Base-by-base conservation (phyloP, 1,139 yeast genomes). In the Saccharomyces hybrid region DNA sequence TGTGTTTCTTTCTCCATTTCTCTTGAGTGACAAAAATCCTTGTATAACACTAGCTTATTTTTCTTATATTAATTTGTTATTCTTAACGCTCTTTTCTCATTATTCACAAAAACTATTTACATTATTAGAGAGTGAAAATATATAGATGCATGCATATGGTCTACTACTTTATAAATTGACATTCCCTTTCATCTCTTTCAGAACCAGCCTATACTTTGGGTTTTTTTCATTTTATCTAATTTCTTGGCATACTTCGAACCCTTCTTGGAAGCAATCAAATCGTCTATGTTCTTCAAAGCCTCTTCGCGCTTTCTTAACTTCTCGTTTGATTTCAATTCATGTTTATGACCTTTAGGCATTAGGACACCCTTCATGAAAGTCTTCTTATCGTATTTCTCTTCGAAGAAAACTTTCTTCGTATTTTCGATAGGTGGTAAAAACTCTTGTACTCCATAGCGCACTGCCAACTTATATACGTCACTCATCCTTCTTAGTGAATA, bases 401-500 rank as follows among this genome's bases (percentile, higher is more conserved):
- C 84, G 71, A 80, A 88, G 81, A 90, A 88, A 70, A 78, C 78
- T 76, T 85, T 86, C 64, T 73, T 73, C 19, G 48, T 47, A 27
- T 48, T 49, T 5, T 50, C 55, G 57, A 87, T 72, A 38, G 84
- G 81, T 19, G 98, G 99, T 67, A 93, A 76, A 58, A 89, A 75
- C 57, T 86, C 91, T 34, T 82, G 79, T 13, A 93, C 76, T 29
- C 98, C 98, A 65, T 81, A 87, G 64, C 86, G 80, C 67, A 81
- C 78, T 5, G 98, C 97, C 66, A 87, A 73, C 73, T 91, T 91
- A 77, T 79, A 90, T 54, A 93, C 74, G 62, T 86, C 97, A 25
- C 95, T 83, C 66, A 90, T 93, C 66, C 95, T 81, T 72, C 97
- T 83, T 64, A 84, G 75, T 9, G 96, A 88, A 71, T 82, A 88